These are phyloP conservation scores for Ganoderma sp. DNA, from an alignment of 1,284 basidiomycete species.

Conservation along the genomic window DNA sequence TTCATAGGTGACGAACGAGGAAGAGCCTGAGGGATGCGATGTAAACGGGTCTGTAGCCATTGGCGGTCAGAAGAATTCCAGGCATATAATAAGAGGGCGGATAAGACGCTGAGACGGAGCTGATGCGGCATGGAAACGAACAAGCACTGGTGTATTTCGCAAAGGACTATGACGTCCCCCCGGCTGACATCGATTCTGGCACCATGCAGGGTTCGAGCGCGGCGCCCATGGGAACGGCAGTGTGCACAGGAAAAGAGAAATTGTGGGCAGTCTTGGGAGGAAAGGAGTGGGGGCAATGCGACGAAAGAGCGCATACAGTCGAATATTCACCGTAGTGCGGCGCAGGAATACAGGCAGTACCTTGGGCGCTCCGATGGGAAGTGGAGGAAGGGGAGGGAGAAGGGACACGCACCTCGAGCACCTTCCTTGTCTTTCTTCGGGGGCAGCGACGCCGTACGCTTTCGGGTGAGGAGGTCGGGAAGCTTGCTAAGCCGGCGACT, in stretches of 20 bases:
- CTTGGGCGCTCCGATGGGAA: constrained; percentile 19
- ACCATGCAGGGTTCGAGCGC: constrained; percentile 20
- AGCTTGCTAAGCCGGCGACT: constrained; percentile 29
- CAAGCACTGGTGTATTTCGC: constrained; percentile 7
- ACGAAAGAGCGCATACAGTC: not conserved
- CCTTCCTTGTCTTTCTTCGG: constrained; percentile 24
- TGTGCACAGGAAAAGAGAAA: not conserved
- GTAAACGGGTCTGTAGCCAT: constrained; percentile 39
- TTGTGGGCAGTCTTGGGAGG: no score
- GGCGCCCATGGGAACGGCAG: constrained; percentile 16
- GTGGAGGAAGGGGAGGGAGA: constrained; percentile 12
- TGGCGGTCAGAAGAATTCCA: constrained; percentile 23
- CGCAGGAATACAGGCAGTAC: constrained; percentile 8
- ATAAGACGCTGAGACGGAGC: constrained; percentile 19
- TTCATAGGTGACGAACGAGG: constrained; percentile 41
- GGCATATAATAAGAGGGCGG: constrained; percentile 17
- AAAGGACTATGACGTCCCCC: constrained; percentile 16
- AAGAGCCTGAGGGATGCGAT: constrained; percentile 37
- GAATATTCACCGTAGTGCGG: not conserved
- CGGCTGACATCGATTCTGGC: constrained; percentile 19
- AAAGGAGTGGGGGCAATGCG: not conserved
- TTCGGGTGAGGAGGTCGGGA: constrained; percentile 28
- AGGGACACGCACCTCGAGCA: constrained; percentile 22
- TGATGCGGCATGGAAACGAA: constrained; percentile 21
- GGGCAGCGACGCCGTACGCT: constrained; percentile 30